A percentile compares a stretch with the other conserved stretches of the same genome.
These are phyloP conservation scores for Phytophthora hibernalis DNA, from an alignment of 352 stramenopile genomes.

Conservation along the genomic window DNA sequence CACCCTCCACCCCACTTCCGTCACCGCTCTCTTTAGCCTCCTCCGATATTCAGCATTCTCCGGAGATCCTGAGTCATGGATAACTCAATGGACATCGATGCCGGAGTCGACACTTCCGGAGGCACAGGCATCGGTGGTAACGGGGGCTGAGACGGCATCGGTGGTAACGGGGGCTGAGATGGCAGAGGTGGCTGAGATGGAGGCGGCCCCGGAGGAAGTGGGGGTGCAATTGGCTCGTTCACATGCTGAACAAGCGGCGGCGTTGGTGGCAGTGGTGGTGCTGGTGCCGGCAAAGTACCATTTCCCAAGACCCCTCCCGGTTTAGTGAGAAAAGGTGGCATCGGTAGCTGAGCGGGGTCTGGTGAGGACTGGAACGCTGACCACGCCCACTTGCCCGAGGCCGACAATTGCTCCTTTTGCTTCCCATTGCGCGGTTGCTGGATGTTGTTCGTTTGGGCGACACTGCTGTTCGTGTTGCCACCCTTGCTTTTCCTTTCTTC, in stretches of 20 bases:
- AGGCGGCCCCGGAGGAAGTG: constrained; percentile 31
- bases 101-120: constrained; percentile 34
- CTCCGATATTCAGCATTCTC: constrained; percentile 79
- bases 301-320: constrained; percentile 12
- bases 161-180: constrained; percentile 36
- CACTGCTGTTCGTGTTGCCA: constrained; percentile 38
- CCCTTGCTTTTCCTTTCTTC: constrained; percentile 52
- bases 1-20: neutral
- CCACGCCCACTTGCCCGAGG: constrained; percentile 81
- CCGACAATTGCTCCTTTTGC: constrained; percentile 61
- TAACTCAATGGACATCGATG: constrained; percentile 62
- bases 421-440: constrained; percentile 37
- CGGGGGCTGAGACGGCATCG: constrained; percentile 26
- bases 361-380: constrained; percentile 86
- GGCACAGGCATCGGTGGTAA: constrained; percentile 41
- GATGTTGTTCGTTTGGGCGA: constrained; percentile 27
- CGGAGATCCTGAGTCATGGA: constrained; percentile 84
- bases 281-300: constrained; percentile 11
- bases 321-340: constrained; percentile 73
- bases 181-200: constrained; percentile 22
- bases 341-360: constrained; percentile 71
- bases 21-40: constrained; percentile 31
- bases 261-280: constrained; percentile 30
- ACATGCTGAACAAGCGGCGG: constrained; percentile 25
- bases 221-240: constrained; percentile 18